These are phyloP conservation scores for Mortierella polycephala DNA, from an alignment of 371 early-diverging fungal species.

Conservation along the genomic window DNA sequence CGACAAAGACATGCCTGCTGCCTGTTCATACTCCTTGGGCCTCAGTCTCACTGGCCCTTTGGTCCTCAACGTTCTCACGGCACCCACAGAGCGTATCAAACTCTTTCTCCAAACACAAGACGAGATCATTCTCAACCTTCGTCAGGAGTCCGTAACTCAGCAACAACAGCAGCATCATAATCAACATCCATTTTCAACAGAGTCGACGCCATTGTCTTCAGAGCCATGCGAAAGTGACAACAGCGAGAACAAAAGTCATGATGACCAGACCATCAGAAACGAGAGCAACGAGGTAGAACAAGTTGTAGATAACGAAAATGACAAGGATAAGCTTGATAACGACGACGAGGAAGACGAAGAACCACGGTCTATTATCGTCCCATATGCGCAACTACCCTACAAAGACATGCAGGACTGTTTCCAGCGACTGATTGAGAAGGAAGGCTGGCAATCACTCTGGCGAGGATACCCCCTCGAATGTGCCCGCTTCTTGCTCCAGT, in stretches of 20 bases:
- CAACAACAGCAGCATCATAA: slow-evolving; percentile 5
- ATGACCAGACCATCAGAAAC: neutral
- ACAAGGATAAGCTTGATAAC: neutral
- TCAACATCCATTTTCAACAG: neutral
- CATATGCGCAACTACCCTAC: slow-evolving; percentile 42
- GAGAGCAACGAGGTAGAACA: neutral
- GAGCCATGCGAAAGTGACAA: neutral
- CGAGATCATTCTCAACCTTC: slow-evolving; percentile 44
- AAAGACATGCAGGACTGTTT: slow-evolving; percentile 30
- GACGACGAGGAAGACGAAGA: slow-evolving; percentile 22
- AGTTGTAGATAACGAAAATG: neutral
- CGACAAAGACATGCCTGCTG: neutral
- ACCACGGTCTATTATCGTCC: slow-evolving; percentile 41
- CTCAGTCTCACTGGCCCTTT: slow-evolving; percentile 18
- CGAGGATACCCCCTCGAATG: slow-evolving; percentile 23
- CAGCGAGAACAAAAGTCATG: neutral
- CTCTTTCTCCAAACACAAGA: slow-evolving; percentile 42
- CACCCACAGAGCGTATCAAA: slow-evolving; percentile 37
- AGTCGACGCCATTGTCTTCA: neutral
- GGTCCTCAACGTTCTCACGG: slow-evolving; percentile 17
- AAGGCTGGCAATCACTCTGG: slow-evolving; percentile 41
- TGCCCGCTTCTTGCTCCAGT: slow-evolving; percentile 4
- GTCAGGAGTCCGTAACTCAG: slow-evolving; percentile 31
- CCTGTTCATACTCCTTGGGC: slow-evolving; percentile 15
- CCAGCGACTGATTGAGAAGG: slow-evolving; percentile 33